phyloP scores from a whole-genome alignment of 2,329 filamentous ascomycete genomes.

The Aspergillus pseudoterreus region DNA sequence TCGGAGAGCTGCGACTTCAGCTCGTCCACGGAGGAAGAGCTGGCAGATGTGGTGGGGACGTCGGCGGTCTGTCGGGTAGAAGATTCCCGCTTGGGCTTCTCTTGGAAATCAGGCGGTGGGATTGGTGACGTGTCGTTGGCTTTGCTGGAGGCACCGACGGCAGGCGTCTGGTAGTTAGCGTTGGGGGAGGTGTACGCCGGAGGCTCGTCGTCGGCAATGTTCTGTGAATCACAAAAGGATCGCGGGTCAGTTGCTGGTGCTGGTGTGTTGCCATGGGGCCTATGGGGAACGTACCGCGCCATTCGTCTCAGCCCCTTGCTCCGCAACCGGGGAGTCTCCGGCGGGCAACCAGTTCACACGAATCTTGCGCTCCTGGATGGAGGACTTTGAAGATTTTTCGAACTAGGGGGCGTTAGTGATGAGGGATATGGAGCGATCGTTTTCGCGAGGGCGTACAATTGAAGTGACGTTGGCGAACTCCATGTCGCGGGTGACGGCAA shows the following conservation, averaged over 20 bases:
- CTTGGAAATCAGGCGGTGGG: conserved; percentile 33
- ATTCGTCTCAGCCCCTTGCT: conserved; percentile 26
- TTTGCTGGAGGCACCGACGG: conserved; percentile 42
- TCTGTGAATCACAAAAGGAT: conserved; percentile 18
- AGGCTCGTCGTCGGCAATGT: conserved; percentile 42
- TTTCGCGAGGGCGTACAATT: conserved; percentile 60
- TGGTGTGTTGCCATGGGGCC: not conserved
- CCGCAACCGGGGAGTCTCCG: conserved; percentile 42
- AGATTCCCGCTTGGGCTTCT: conserved; percentile 34
- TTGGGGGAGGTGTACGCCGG: conserved; percentile 56
- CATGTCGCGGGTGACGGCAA: conserved; percentile 76
- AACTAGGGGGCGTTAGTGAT: conserved; percentile 52
- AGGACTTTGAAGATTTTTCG: conserved; percentile 69
- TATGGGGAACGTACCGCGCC: conserved; percentile 31
- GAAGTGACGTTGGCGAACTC: conserved; percentile 76
- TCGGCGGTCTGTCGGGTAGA: conserved; percentile 37
- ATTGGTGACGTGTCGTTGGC: conserved; percentile 30
- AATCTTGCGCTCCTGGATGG: conserved; percentile 92
- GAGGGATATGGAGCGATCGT: conserved; percentile 1
- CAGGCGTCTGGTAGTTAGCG: conserved; percentile 45
- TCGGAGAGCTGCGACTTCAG: conserved; percentile 70
- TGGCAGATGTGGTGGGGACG: conserved; percentile 35
- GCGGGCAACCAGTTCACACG: conserved; percentile 78
- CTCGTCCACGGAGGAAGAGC: conserved; percentile 55
- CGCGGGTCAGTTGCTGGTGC: not conserved